Conservation (phyloP, 345 rosid species). For the Citrus trifoliata region DNA sequence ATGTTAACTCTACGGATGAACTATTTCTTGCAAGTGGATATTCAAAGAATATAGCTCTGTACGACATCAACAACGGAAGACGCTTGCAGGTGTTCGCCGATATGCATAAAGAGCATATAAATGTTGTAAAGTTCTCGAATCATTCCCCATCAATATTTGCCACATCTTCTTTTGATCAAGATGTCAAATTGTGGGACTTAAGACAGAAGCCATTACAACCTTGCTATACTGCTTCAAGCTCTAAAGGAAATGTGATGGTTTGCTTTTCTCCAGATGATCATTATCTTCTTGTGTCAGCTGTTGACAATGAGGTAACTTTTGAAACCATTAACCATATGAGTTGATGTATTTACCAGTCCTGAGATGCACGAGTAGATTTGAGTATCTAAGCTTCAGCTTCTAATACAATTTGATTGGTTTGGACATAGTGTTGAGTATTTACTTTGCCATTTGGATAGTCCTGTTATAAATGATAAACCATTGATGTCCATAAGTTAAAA, state of each 20-base stretch:
- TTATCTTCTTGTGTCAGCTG: slow-evolving; percentile 90
- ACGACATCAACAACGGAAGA: slow-evolving; percentile 74
- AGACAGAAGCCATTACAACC: slow-evolving; percentile 75
- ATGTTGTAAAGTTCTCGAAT: slow-evolving; percentile 90
- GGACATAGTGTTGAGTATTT: not conserved
- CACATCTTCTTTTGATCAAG: slow-evolving; percentile 93
- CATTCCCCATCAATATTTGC: slow-evolving; percentile 86
- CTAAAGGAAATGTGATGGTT: slow-evolving; percentile 94
- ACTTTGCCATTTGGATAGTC: not conserved
- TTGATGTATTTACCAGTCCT: not conserved
- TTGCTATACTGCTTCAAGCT: slow-evolving; percentile 77
- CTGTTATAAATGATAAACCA: not conserved
- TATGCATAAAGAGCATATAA: slow-evolving; percentile 89
- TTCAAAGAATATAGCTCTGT: slow-evolving; percentile 80
- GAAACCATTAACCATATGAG: slow-evolving; percentile 3
- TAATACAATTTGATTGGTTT: slow-evolving; percentile 1
- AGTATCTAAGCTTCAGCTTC: not conserved
- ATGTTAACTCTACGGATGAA: slow-evolving; percentile 81
- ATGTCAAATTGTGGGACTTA: slow-evolving; percentile 91
- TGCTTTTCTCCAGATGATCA: slow-evolving; percentile 99
- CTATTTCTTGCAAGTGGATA: slow-evolving; percentile 94
- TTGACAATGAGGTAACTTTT: slow-evolving; percentile 84
- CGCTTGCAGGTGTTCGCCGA: slow-evolving; percentile 70
- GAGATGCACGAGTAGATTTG: not conserved
- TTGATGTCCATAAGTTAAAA: not conserved